Evolutionary conservation across 495 filamentous ascomycete genomes (phyloP).

Genomic region (Usnea hakonensis): DNA sequence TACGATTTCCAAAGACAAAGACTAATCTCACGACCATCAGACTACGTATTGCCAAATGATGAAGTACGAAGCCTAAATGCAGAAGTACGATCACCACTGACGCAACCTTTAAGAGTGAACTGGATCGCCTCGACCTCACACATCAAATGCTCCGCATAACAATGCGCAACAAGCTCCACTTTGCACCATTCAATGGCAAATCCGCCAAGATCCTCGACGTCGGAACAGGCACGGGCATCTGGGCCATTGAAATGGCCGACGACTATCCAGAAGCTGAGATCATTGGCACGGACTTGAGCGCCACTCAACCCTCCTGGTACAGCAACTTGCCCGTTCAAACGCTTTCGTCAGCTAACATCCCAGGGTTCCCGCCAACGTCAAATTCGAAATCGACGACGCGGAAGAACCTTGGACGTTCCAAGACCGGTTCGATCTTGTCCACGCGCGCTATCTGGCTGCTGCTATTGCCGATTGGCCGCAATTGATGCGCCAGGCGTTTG

Average conservation of each 20-base stretch:
- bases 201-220: conserved; percentile 41
- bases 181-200: conserved; percentile 32
- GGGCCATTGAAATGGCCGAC: conserved; percentile 57
- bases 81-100: not conserved
- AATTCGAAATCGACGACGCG: conserved; percentile 56
- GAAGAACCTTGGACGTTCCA: conserved; percentile 38
- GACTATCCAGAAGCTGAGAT: conserved; percentile 47
- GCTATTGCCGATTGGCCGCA: conserved; percentile 45
- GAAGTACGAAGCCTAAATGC: conserved; percentile 2
- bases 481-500: conserved; percentile 30
- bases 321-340: not conserved
- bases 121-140: conserved; percentile 27
- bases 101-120: conserved; percentile 18
- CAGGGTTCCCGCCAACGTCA: conserved; percentile 49
- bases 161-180: conserved; percentile 26
- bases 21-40: not conserved
- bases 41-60: conserved; percentile 49
- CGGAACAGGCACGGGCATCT: conserved; percentile 53
- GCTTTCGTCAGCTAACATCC: not conserved
- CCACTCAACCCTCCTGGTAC: conserved; percentile 44
- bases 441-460: conserved; percentile 39
- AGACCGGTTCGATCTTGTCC: conserved; percentile 47
- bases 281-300: conserved; percentile 56
- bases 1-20: not conserved
- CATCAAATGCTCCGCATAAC: conserved; percentile 35